Evolutionary conservation across 2,329 filamentous ascomycete species (phyloP), one percentile per base, ranked within the genome.

Genomic region (Aspergillus uvarum): DNA sequence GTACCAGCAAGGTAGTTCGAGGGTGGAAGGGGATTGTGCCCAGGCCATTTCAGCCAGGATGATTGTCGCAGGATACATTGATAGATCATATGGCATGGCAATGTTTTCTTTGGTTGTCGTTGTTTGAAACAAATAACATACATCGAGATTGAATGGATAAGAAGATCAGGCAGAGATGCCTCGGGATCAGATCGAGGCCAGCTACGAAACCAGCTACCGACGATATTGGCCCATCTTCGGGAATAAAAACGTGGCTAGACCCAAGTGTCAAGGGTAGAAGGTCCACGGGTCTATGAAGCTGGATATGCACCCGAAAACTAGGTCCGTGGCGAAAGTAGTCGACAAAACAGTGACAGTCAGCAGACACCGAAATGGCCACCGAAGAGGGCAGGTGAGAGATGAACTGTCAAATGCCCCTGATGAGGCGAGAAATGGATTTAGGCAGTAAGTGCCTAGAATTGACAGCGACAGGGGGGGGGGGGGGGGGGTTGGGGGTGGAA

Each of bases 311-410:
- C 55, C 55, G 47, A 62, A 60, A 60, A 62, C 44, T 54, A 60
- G 31, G 61, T 65, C 71, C 66, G 69, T 72, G 70, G 67, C 70
- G 65, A 68, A 71, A 71, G 61, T 66, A 73, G 69, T 61, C 67
- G 53, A 55, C 42, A 12, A 35, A 48, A 38, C 16, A 53, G 42
- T 66, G 53, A 60, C 48, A 70, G 70, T 73, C 71, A 72, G 66
- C 68, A 69, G 70, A 70, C 62, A 67, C 56, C 49, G 19, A 31
- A 32, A 44, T 58, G 31, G 47, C 50, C 51, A 50, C 49, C 51
- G 42, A 44, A 16, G 35, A 26, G 26, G 38, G 19, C 32, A 19
- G n/a, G 52, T 55, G 38, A 22, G 51, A 19, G n/a, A 35, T 55
- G 42, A 55, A 48, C 16, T 48, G 42, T 55, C 42, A 31, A 47